These are phyloP conservation scores for Colletotrichum horii DNA, from an alignment of 2,329 filamentous ascomycete species.

Conservation along the genomic window DNA sequence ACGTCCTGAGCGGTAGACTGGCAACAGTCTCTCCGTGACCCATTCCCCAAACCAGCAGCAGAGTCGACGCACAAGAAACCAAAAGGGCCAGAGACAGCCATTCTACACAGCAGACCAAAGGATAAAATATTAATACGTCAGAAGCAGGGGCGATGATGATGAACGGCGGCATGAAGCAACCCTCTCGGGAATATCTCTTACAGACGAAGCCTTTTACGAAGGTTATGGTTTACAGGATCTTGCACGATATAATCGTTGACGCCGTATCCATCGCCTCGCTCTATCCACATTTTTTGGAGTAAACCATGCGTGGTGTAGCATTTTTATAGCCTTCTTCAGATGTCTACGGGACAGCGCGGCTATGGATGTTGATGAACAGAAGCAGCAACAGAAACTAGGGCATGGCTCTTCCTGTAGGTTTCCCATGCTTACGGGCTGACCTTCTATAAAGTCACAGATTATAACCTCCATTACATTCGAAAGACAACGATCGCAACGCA, in stretches of 20 bases:
- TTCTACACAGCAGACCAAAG: background rate
- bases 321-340: background rate
- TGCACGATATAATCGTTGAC: too few relatives aligned
- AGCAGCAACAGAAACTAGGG: background rate
- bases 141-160: background rate
- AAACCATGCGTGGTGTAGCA: too few relatives aligned
- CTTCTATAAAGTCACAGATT: background rate
- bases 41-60: too few relatives aligned
- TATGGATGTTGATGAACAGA: background rate
- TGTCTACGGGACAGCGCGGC: rapidly evolving
- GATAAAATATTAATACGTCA: rapidly evolving
- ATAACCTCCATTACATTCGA: background rate
- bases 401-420: background rate
- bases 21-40: too few relatives aligned
- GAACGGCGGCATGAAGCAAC: background rate
- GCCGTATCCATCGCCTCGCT: too few relatives aligned
- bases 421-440: background rate
- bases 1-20: too few relatives aligned
- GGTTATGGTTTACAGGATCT: too few relatives aligned
- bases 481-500: background rate
- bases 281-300: too few relatives aligned
- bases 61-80: too few relatives aligned
- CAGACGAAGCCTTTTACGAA: too few relatives aligned
- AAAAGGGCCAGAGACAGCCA: too few relatives aligned
- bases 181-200: too few relatives aligned